These are phyloP conservation scores for Ricinus communis DNA, from an alignment of 345 rosid genomes.

Conservation along the genomic window DNA sequence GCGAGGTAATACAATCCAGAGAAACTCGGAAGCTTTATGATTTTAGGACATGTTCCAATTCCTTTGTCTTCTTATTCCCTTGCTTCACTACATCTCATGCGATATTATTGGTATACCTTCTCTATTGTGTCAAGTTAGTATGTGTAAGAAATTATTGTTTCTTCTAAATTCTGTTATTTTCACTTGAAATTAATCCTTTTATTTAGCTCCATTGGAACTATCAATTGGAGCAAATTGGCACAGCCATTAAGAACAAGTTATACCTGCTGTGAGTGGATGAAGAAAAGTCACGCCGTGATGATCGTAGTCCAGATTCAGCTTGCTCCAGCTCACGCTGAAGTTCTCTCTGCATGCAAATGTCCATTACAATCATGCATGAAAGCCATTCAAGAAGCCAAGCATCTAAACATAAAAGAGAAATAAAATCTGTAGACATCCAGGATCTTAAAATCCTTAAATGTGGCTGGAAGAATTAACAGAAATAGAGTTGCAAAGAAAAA, in stretches of 20 bases:
- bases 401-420: neutral
- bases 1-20: neutral
- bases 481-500: neutral
- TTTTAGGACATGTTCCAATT: neutral
- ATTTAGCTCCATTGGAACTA: neutral
- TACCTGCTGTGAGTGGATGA: constrained; percentile 58
- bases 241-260: constrained; percentile 2
- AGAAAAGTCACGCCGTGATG: constrained; percentile 66
- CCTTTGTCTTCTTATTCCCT: neutral
- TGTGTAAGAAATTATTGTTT: neutral
- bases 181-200: neutral
- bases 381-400: constrained; percentile 9
- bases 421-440: neutral
- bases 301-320: constrained; percentile 69
- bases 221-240: neutral
- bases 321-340: constrained; percentile 86
- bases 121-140: neutral
- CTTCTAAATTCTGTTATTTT: neutral
- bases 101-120: no score
- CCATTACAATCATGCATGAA: neutral
- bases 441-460: neutral
- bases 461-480: neutral
- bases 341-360: constrained; percentile 55
- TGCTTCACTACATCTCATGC: neutral
- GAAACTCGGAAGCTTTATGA: neutral